These are phyloP conservation scores for Vicia sativa DNA, from an alignment of 306 rosid species.

Conservation along the genomic window DNA sequence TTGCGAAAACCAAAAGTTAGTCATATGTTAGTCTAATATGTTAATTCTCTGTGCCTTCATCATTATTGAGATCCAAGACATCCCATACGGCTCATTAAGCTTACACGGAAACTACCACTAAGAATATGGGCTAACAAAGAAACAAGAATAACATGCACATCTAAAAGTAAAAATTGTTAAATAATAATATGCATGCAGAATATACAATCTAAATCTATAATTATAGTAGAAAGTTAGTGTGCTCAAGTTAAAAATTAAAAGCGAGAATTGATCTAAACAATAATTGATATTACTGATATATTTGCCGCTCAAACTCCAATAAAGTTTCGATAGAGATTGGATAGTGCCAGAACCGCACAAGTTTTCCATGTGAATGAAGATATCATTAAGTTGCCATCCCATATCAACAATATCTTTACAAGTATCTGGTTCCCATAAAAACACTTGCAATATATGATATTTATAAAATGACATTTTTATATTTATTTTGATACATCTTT, in stretches of 20 bases:
- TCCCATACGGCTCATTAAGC: slow-evolving; percentile 84
- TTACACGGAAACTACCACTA: slow-evolving; percentile 44
- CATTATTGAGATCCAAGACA: slow-evolving; percentile 53
- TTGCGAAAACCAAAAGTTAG: slow-evolving; percentile 50
- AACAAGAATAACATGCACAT: background rate
- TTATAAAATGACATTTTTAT: too few relatives aligned
- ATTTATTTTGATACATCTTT: too few relatives aligned
- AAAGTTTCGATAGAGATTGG: slow-evolving; percentile 74
- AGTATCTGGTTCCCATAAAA: too few relatives aligned
- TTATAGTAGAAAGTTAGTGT: slow-evolving; percentile 17
- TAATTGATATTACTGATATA: slow-evolving; percentile 60
- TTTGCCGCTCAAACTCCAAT: slow-evolving; percentile 95
- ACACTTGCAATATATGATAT: too few relatives aligned
- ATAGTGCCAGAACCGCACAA: slow-evolving; percentile 84
- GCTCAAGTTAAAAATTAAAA: background rate
- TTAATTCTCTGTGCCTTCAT: slow-evolving; percentile 52
- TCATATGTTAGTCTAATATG: slow-evolving; percentile 47
- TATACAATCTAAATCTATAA: background rate
- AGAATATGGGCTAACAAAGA: slow-evolving; percentile 28
- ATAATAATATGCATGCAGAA: slow-evolving; percentile 13
- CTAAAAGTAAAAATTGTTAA: background rate
- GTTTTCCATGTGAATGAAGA: slow-evolving; percentile 86
- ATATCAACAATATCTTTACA: too few relatives aligned
- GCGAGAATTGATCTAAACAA: slow-evolving; percentile 1
- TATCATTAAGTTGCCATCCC: too few relatives aligned